Percentiles rank a stretch among this genome's conserved stretches.
Evolutionary conservation across 1,284 basidiomycete species (phyloP).

Genomic region (Malassezia caprae): DNA sequence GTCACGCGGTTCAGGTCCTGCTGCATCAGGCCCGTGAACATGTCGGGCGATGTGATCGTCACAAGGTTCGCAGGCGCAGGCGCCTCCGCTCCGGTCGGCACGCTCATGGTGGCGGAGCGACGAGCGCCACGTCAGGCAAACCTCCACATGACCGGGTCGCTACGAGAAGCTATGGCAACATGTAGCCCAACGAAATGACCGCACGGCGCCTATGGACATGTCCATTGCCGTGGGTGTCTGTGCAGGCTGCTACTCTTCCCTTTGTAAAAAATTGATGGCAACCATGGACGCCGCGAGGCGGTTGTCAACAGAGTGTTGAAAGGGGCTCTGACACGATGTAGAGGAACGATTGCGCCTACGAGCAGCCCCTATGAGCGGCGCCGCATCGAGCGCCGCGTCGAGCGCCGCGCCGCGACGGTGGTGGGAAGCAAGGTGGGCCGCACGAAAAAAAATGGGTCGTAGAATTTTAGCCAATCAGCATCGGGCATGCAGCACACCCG

Average conservation of each 20-base stretch:
- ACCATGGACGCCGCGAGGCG: constrained; percentile 9
- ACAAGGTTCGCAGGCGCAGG: constrained; percentile 23
- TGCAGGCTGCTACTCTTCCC: constrained; percentile 14
- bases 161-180: neutral
- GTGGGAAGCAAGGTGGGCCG: neutral
- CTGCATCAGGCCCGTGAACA: constrained; percentile 37
- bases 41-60: constrained; percentile 43
- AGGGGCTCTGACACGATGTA: constrained; percentile 1
- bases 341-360: neutral
- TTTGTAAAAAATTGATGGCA: constrained; percentile 19
- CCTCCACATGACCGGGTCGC: neutral
- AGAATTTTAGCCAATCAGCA: neutral
- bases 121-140: neutral
- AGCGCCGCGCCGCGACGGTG: neutral
- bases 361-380: neutral
- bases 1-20: constrained; percentile 39
- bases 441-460: neutral
- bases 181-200: constrained; percentile 18
- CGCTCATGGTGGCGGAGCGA: neutral
- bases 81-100: neutral
- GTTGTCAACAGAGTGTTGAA: constrained; percentile 21
- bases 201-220: neutral
- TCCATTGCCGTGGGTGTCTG: constrained; percentile 15
- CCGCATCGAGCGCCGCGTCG: neutral
- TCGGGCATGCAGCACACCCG: neutral